Conservation (phyloP, 495 filamentous ascomycete species). For the Penicillium cosmopolitanum region DNA sequence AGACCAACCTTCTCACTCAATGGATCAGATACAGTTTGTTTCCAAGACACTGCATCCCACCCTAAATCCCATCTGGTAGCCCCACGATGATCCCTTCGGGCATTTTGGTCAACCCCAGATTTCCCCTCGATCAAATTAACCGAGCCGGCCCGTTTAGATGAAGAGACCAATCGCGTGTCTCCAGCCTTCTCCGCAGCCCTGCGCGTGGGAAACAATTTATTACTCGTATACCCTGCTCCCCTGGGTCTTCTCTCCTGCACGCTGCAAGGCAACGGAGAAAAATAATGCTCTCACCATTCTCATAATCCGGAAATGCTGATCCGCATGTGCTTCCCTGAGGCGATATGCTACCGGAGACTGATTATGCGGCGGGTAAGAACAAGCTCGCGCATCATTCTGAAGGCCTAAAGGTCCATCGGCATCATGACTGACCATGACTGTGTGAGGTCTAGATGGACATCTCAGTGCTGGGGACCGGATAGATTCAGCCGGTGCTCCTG, state of each 20-base stretch:
- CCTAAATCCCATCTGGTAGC: neutral
- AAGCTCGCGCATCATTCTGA: neutral
- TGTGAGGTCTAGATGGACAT: constrained; percentile 13
- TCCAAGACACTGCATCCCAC: too few species aligned
- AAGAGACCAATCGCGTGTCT: constrained; percentile 10
- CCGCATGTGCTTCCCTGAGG: constrained; percentile 17
- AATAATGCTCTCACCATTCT: neutral
- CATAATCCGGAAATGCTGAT: constrained; percentile 19
- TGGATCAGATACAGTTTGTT: neutral
- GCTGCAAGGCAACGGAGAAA: neutral
- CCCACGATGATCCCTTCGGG: neutral
- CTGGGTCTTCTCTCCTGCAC: neutral
- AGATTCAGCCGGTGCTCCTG: constrained; percentile 24
- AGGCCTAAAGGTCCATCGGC: neutral
- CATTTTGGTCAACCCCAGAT: constrained; percentile 20
- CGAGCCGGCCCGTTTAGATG: constrained; percentile 21
- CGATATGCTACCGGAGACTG: constrained; percentile 41
- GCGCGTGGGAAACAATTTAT: constrained; percentile 15
- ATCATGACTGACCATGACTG: neutral
- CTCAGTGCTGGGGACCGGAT: constrained; percentile 28
- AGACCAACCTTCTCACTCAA: neutral
- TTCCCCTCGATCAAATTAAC: constrained; percentile 23
- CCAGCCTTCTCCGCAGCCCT: constrained; percentile 10
- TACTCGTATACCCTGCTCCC: neutral
- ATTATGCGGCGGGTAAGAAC: constrained; percentile 21